Percentiles rank a stretch among this genome's conserved stretches.
These are phyloP conservation scores for Crithidia expoeki DNA, from an alignment of 208 protist genomes.

Conservation along the genomic window DNA sequence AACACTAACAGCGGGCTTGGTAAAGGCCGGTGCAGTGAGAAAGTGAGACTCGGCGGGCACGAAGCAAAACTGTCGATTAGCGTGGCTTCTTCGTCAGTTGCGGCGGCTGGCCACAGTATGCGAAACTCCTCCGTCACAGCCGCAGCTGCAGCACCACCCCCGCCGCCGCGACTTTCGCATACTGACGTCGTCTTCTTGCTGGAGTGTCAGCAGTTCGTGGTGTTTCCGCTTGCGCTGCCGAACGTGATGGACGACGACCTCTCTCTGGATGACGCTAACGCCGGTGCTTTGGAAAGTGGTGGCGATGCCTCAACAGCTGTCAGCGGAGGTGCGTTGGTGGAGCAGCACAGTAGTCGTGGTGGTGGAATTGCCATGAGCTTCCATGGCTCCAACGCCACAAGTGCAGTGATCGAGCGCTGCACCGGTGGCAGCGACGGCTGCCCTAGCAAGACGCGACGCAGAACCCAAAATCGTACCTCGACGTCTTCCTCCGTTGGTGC, in stretches of 20 bases:
- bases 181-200: slow-evolving; percentile 47
- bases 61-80: neutral
- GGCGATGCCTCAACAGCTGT: neutral
- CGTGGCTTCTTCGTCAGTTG: neutral
- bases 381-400: neutral
- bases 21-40: neutral
- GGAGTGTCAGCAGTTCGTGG: slow-evolving; percentile 48
- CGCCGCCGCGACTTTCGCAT: slow-evolving; percentile 39
- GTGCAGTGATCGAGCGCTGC: slow-evolving; percentile 27
- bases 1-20: neutral
- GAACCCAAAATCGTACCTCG: neutral
- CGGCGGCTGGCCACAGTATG: no score
- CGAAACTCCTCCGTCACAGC: neutral
- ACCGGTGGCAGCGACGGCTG: slow-evolving; percentile 14
- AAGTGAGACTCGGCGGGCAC: neutral
- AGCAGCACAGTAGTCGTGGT: neutral
- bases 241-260: slow-evolving; percentile 1
- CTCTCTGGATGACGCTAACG: neutral
- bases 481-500: neutral
- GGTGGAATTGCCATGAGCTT: neutral
- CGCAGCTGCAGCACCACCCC: neutral
- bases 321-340: neutral
- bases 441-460: neutral
- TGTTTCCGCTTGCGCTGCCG: slow-evolving; percentile 48
- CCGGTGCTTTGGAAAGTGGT: neutral